phyloP scores from a whole-genome alignment of 805 yeast genomes.

The Blastobotrys parvus region DNA sequence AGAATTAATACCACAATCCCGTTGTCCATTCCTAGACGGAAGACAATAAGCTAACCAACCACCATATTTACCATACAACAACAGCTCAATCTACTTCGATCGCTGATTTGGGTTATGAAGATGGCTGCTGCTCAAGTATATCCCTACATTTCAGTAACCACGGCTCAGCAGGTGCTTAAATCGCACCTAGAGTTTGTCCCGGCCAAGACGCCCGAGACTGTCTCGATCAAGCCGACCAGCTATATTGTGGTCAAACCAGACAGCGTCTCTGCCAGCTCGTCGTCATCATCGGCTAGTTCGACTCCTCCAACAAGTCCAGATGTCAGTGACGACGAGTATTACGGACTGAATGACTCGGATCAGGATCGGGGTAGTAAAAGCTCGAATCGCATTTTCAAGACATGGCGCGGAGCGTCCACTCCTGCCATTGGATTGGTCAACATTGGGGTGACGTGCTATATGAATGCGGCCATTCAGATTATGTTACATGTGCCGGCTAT shows the following conservation, averaged over 20 bases:
- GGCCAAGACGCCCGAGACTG: slow-evolving; percentile 48
- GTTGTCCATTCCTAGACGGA: too few species aligned
- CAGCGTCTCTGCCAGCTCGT: slow-evolving; percentile 3
- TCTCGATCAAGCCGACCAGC: slow-evolving; percentile 37
- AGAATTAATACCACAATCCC: too few species aligned
- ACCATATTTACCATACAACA: too few species aligned
- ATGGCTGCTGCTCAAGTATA: not conserved
- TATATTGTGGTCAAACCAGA: slow-evolving; percentile 37
- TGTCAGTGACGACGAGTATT: slow-evolving; percentile 34
- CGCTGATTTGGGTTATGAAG: not conserved
- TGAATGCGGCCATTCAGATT: slow-evolving; percentile 91
- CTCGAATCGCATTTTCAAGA: slow-evolving; percentile 53
- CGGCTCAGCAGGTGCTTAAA: slow-evolving; percentile 13
- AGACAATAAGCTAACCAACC: too few species aligned
- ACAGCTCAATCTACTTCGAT: too few species aligned
- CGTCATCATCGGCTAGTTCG: slow-evolving; percentile 2
- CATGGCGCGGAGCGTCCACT: slow-evolving; percentile 43
- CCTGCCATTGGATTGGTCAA: slow-evolving; percentile 70
- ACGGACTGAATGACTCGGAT: slow-evolving; percentile 46
- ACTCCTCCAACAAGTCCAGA: slow-evolving; percentile 6
- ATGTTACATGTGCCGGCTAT: slow-evolving; percentile 86
- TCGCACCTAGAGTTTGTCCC: slow-evolving; percentile 40
- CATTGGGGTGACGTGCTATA: slow-evolving; percentile 94
- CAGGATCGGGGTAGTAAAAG: slow-evolving; percentile 53
- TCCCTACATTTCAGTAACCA: not conserved